phyloP scores from a whole-genome alignment of 164 flowering plant species.

The Buxus sempervirens region DNA sequence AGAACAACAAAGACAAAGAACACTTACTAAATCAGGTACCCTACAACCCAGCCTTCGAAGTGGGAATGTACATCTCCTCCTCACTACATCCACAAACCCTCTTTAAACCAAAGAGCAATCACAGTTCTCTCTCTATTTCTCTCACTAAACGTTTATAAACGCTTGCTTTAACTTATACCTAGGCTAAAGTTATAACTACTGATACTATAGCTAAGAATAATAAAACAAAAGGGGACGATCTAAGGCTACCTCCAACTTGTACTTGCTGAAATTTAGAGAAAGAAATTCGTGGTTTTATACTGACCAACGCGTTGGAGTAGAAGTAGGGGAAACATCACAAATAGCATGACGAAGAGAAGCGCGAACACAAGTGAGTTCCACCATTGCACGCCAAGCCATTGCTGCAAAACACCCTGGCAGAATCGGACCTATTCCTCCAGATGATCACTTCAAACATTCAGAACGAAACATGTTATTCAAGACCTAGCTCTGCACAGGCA shows the following conservation, averaged over 20 bases:
- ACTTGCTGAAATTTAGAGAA: too few relatives aligned
- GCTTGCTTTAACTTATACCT: not conserved
- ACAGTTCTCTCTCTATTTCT: not conserved
- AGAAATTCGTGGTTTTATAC: constrained; percentile 4
- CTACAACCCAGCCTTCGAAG: not conserved
- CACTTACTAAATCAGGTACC: not conserved
- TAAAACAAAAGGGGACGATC: too few relatives aligned
- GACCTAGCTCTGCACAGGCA: too few relatives aligned
- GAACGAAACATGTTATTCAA: too few relatives aligned
- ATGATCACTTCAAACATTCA: not conserved
- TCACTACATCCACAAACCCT: not conserved
- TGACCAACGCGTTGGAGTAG: constrained; percentile 69
- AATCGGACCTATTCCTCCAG: too few relatives aligned
- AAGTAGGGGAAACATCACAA: constrained; percentile 71
- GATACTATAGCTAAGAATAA: too few relatives aligned
- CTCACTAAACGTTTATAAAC: not conserved
- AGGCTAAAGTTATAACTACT: too few relatives aligned
- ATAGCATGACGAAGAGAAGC: constrained; percentile 38
- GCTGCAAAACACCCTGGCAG: constrained; percentile 62
- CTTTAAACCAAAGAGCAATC: not conserved
- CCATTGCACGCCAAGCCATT: constrained; percentile 92
- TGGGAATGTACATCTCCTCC: constrained; percentile 2
- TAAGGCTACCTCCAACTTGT: too few relatives aligned
- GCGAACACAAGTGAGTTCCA: constrained; percentile 63
- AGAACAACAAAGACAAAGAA: too few relatives aligned